Conservation (phyloP, 2,329 filamentous ascomycete genomes). For the Neurospora sp. region DNA sequence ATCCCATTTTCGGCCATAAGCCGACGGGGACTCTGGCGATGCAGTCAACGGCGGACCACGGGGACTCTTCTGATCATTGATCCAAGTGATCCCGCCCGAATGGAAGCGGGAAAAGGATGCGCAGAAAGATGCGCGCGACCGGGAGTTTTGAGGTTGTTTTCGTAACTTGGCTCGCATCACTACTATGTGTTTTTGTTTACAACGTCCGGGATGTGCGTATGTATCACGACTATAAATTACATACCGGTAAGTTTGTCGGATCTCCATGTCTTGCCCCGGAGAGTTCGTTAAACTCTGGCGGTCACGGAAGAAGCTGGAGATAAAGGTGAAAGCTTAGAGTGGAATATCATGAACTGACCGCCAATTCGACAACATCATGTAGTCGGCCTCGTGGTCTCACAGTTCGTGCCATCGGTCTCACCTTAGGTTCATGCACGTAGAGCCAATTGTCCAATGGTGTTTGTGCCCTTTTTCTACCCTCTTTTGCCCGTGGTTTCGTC, state of each 20-base stretch:
- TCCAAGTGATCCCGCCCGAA: not conserved
- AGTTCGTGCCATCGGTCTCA: not conserved
- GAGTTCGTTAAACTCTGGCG: not conserved
- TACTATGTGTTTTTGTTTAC: not conserved
- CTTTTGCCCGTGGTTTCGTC: not conserved
- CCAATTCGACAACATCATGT: not conserved
- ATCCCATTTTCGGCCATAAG: not conserved
- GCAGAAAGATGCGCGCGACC: not conserved
- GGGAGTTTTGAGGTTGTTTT: not conserved
- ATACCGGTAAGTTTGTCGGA: not conserved
- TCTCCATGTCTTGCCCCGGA: not conserved
- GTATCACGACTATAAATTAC: not conserved
- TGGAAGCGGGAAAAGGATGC: not conserved
- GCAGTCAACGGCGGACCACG: not conserved
- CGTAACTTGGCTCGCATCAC: not conserved
- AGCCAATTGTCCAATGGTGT: not conserved
- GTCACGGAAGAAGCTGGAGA: not conserved
- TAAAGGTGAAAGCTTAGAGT: not conserved
- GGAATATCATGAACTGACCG: not conserved
- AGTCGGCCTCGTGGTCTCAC: not conserved
- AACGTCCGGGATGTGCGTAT: not conserved
- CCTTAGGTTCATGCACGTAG: not conserved
- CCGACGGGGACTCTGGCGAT: not conserved
- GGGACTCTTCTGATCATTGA: not conserved
- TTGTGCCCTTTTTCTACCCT: not conserved